Conservation (phyloP, 768 basidiomycete species). For the Pleurotus citrinopileatus region DNA sequence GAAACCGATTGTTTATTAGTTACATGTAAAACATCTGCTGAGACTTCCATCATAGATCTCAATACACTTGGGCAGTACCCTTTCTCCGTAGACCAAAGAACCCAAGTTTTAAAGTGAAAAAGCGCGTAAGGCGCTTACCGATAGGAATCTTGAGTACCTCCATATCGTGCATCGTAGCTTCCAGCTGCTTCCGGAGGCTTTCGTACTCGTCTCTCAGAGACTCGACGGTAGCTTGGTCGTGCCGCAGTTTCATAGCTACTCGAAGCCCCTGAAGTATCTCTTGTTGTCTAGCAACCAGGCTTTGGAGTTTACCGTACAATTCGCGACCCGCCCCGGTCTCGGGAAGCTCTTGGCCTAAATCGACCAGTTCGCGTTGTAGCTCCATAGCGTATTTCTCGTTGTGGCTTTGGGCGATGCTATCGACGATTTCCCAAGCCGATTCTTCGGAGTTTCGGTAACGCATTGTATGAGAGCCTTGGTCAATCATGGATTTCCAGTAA, state of each 20-base stretch:
- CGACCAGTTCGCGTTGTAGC: constrained; percentile 21
- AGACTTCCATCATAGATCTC: no score
- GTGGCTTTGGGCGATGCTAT: constrained; percentile 26
- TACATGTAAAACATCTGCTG: no score
- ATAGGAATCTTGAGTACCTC: constrained; percentile 7
- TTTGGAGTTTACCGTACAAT: constrained; percentile 11
- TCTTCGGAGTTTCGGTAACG: constrained; percentile 27
- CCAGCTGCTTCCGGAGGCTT: constrained; percentile 8
- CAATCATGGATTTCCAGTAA: constrained; percentile 42
- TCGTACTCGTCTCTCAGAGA: constrained; percentile 11
- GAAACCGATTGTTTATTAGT: no score
- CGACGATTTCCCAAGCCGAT: constrained; percentile 19
- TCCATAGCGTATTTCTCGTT: constrained; percentile 10
- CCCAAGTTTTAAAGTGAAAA: constrained; percentile 4
- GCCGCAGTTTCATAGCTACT: not conserved
- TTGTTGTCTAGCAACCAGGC: constrained; percentile 12
- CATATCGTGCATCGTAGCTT: constrained; percentile 10
- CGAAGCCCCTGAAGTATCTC: constrained; percentile 9
- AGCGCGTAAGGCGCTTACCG: constrained; percentile 8
- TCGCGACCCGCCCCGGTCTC: constrained; percentile 27
- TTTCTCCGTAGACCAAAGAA: constrained; percentile 2
- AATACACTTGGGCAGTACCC: no score
- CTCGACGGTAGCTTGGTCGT: not conserved
- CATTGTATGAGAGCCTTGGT: constrained; percentile 33
- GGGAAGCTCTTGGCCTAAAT: constrained; percentile 23